These are phyloP conservation scores for Chaetomium sp. DNA, from an alignment of 2,329 filamentous ascomycete species.

Conservation along the genomic window DNA sequence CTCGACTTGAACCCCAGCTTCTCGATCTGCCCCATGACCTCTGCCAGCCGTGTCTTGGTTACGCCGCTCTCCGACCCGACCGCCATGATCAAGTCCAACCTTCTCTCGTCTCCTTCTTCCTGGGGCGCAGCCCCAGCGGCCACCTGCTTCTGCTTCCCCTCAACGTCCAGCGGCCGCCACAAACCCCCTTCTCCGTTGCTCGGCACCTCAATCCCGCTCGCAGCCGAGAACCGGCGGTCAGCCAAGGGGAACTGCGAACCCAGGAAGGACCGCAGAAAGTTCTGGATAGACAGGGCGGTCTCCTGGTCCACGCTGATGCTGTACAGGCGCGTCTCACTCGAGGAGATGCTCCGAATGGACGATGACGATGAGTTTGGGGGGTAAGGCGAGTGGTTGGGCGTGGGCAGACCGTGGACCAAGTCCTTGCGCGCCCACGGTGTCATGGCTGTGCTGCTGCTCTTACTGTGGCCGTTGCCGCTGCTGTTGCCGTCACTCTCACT, in stretches of 20 bases:
- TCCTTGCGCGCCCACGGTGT: conserved; percentile 4
- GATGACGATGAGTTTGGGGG: conserved; percentile 12
- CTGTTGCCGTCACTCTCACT: too few species aligned
- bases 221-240: conserved; percentile 40
- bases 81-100: conserved; percentile 53
- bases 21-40: conserved; percentile 47
- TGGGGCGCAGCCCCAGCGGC: too few species aligned
- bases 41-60: conserved; percentile 41
- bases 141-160: too few species aligned
- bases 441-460: background rate
- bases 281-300: conserved; percentile 50
- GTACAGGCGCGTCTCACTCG: conserved; percentile 35
- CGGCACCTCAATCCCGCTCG: conserved; percentile 40
- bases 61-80: conserved; percentile 52
- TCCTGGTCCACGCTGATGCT: conserved; percentile 38
- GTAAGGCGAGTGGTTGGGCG: conserved; percentile 31
- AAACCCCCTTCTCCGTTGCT: conserved; percentile 39
- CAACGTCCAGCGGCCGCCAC: conserved; percentile 46
- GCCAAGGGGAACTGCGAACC: conserved; percentile 44
- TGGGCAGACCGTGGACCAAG: conserved; percentile 25
- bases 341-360: conserved; percentile 3
- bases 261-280: conserved; percentile 49
- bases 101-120: conserved; percentile 25
- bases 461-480: too few species aligned
- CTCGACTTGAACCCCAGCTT: conserved; percentile 46